Evolutionary conservation across 192 early-diverging fungal genomes (phyloP).

Genomic region (Entomortierella lignicola): DNA sequence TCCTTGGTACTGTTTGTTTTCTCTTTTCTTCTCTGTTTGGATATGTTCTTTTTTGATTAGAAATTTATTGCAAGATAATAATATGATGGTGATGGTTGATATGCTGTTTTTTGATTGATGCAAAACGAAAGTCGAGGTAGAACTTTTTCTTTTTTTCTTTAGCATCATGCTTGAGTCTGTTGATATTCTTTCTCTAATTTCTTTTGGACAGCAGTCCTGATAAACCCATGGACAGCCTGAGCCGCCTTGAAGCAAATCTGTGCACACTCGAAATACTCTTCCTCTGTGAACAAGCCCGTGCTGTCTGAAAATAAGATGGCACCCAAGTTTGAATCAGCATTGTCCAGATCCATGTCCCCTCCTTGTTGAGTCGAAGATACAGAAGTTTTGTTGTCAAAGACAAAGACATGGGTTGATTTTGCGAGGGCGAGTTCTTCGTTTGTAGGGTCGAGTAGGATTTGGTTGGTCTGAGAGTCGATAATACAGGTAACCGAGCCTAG

Average conservation of each 20-base stretch:
- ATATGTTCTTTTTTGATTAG: too few relatives aligned
- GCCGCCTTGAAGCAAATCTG: slow-evolving; percentile 38
- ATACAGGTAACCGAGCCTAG: slow-evolving; percentile 78
- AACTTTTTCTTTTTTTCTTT: background rate
- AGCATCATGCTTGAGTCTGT: slow-evolving; percentile 45
- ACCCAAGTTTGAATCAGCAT: background rate
- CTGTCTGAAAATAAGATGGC: slow-evolving; percentile 74
- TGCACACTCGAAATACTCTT: slow-evolving; percentile 60
- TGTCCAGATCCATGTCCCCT: slow-evolving; percentile 27
- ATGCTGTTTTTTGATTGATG: background rate
- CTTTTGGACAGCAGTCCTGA: slow-evolving; percentile 71
- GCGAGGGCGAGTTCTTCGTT: slow-evolving; percentile 75
- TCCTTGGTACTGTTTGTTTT: too few relatives aligned
- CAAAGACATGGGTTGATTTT: slow-evolving; percentile 85
- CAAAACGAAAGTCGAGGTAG: background rate
- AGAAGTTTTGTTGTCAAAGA: slow-evolving; percentile 71
- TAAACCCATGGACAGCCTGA: slow-evolving; percentile 67
- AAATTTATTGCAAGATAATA: too few relatives aligned
- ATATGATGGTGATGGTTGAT: too few relatives aligned
- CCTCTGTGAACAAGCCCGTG: slow-evolving; percentile 76
- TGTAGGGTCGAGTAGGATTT: slow-evolving; percentile 85
- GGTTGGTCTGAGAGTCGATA: slow-evolving; percentile 61
- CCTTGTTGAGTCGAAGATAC: background rate
- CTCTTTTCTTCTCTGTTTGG: too few relatives aligned
- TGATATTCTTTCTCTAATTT: slow-evolving; percentile 68